Conservation (phyloP, 2,329 filamentous ascomycete species). For the Colletotrichum sp. region DNA sequence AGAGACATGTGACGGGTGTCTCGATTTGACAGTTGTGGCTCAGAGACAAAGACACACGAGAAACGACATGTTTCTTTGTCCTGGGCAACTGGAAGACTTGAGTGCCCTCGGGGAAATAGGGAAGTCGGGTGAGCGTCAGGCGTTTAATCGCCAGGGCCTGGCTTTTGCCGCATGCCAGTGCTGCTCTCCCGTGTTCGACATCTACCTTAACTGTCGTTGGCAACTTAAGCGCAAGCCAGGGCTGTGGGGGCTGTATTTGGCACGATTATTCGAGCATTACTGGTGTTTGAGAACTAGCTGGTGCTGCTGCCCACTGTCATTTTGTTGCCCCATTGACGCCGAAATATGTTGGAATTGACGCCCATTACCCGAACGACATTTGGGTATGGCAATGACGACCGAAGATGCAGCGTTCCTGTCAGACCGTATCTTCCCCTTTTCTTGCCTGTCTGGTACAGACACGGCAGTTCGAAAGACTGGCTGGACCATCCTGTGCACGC, state of each 20-base stretch:
- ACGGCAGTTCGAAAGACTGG: not conserved
- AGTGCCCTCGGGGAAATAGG: not conserved
- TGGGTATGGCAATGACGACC: not conserved
- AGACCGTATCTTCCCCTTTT: not conserved
- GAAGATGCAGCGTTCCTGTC: conserved; percentile 11
- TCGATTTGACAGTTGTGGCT: not conserved
- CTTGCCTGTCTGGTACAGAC: not conserved
- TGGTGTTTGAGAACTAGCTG: not conserved
- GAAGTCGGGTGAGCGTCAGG: not conserved
- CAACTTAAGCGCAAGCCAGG: not conserved
- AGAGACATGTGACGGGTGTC: conserved; percentile 6
- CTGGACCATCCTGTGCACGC: not conserved
- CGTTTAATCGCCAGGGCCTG: not conserved
- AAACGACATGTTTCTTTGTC: conserved; percentile 1
- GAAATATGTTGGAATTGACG: conserved; percentile 7
- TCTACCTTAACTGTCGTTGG: not conserved
- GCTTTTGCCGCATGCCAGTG: not conserved
- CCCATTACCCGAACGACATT: conserved; percentile 5
- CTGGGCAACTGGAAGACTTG: not conserved
- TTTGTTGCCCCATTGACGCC: conserved; percentile 17
- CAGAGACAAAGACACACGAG: conserved; percentile 4
- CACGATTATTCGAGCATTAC: conserved; percentile 14
- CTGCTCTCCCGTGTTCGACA: not conserved
- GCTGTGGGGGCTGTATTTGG: not conserved
- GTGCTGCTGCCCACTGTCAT: not conserved